These are phyloP conservation scores for Sporisorium exsertum DNA, from an alignment of 1,284 basidiomycete genomes.

Conservation along the genomic window DNA sequence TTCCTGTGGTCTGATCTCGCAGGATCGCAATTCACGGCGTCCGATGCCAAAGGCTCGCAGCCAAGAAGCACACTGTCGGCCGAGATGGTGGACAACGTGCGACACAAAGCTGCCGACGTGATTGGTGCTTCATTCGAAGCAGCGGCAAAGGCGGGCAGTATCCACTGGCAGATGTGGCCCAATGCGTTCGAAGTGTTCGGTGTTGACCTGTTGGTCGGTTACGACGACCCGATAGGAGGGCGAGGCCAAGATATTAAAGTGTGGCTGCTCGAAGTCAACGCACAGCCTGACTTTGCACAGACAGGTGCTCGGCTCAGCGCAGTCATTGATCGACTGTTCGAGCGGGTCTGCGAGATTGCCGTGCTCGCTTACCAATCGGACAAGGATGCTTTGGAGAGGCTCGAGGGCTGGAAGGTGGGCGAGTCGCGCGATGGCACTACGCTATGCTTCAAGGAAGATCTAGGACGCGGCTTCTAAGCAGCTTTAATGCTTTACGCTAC, in stretches of 20 bases:
- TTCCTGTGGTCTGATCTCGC: slow-evolving; percentile 51
- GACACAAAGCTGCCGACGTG: slow-evolving; percentile 62
- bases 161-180: slow-evolving; percentile 87
- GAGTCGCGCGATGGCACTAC: slow-evolving; percentile 49
- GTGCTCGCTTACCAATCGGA: slow-evolving; percentile 50
- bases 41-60: slow-evolving; percentile 63
- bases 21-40: slow-evolving; percentile 69
- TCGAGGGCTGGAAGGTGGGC: slow-evolving; percentile 45
- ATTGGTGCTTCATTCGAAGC: slow-evolving; percentile 87
- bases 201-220: slow-evolving; percentile 85
- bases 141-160: slow-evolving; percentile 79
- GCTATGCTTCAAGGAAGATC: slow-evolving; percentile 54
- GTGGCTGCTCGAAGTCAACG: slow-evolving; percentile 89
- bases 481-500: neutral
- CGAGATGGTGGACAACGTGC: slow-evolving; percentile 71
- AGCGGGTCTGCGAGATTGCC: slow-evolving; percentile 55
- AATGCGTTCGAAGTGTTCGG: slow-evolving; percentile 97
- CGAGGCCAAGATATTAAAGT: slow-evolving; percentile 72
- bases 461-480: slow-evolving; percentile 42
- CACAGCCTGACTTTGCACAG: slow-evolving; percentile 94
- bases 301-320: slow-evolving; percentile 85
- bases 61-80: slow-evolving; percentile 43
- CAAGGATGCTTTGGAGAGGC: neutral
- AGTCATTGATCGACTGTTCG: slow-evolving; percentile 84
- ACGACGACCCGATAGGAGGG: slow-evolving; percentile 19